Evolutionary conservation across 2,329 filamentous ascomycete species (phyloP).

Genomic region (Aspergillus sp.): DNA sequence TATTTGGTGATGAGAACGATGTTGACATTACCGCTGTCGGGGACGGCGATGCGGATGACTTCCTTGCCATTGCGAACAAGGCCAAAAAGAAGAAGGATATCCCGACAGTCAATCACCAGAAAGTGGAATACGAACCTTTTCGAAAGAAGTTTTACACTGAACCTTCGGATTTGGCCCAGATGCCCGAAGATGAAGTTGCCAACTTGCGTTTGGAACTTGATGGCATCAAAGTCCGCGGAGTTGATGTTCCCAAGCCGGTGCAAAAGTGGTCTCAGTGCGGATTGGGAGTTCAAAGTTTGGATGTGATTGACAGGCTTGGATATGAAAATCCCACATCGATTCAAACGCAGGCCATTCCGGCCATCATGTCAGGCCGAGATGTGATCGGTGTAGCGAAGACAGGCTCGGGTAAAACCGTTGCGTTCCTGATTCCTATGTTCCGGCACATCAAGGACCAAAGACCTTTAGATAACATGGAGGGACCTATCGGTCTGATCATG

Average conservation of each 20-base stretch:
- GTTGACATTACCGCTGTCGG: slow-evolving; percentile 57
- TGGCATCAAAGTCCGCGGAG: slow-evolving; percentile 87
- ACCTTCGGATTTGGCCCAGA: slow-evolving; percentile 72
- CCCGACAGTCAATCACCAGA: slow-evolving; percentile 79
- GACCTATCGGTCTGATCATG: slow-evolving; percentile 83
- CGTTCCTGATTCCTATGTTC: slow-evolving; percentile 95
- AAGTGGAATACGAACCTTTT: slow-evolving; percentile 78
- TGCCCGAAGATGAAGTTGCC: slow-evolving; percentile 79
- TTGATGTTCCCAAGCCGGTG: slow-evolving; percentile 86
- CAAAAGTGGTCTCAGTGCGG: slow-evolving; percentile 97
- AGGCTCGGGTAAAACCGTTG: slow-evolving; percentile 94
- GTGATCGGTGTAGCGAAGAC: slow-evolving; percentile 97
- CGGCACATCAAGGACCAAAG: slow-evolving; percentile 93
- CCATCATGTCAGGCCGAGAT: slow-evolving; percentile 93
- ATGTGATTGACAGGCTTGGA: slow-evolving; percentile 74
- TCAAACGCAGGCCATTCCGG: slow-evolving; percentile 89
- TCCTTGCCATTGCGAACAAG: slow-evolving; percentile 58
- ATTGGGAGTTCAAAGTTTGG: slow-evolving; percentile 77
- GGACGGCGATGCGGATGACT: slow-evolving; percentile 60
- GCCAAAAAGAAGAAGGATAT: slow-evolving; percentile 92
- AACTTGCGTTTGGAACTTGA: slow-evolving; percentile 83
- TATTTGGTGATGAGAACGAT: slow-evolving; percentile 83
- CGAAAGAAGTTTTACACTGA: slow-evolving; percentile 95
- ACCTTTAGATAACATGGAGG: slow-evolving; percentile 75
- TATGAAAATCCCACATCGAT: slow-evolving; percentile 91